Evolutionary conservation across 305 asterid species (phyloP).

Genomic region (Fraxinus angustifolia): DNA sequence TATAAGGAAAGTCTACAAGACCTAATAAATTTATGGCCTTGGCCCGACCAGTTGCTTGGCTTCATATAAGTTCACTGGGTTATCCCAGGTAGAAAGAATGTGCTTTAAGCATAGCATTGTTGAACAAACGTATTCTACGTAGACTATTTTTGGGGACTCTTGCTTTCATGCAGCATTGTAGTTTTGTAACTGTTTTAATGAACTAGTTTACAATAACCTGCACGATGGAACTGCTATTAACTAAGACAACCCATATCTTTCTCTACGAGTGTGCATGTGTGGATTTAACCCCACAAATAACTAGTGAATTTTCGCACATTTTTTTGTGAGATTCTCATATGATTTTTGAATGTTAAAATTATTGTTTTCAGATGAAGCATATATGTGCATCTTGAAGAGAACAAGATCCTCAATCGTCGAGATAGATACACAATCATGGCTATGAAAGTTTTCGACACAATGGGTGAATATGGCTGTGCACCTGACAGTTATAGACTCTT

Average conservation of each 20-base stretch:
- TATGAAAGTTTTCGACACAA: constrained; percentile 38
- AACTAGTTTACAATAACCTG: not conserved
- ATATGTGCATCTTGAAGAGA: not conserved
- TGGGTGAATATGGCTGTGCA: constrained; percentile 54
- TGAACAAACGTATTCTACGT: not conserved
- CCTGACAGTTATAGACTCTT: constrained; percentile 80
- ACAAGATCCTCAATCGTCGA: constrained; percentile 31
- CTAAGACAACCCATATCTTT: not conserved
- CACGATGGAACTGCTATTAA: not conserved
- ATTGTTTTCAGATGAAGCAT: not conserved
- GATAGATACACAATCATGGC: constrained; percentile 55
- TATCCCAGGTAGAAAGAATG: not conserved
- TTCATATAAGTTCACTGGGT: not conserved
- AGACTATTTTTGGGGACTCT: not conserved
- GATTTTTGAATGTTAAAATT: not conserved
- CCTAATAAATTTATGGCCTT: not conserved
- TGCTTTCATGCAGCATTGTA: not conserved
- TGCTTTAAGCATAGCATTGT: not conserved
- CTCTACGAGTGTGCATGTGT: not conserved
- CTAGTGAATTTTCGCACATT: not conserved
- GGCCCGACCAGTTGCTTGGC: not conserved
- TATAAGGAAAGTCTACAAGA: not conserved
- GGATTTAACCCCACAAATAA: not conserved
- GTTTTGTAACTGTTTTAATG: not conserved
- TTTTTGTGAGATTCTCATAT: not conserved